Percentiles rank a stretch among this genome's conserved stretches.
These are phyloP conservation scores for Abrus pulchellus DNA, from an alignment of 306 rosid species.

Conservation along the genomic window DNA sequence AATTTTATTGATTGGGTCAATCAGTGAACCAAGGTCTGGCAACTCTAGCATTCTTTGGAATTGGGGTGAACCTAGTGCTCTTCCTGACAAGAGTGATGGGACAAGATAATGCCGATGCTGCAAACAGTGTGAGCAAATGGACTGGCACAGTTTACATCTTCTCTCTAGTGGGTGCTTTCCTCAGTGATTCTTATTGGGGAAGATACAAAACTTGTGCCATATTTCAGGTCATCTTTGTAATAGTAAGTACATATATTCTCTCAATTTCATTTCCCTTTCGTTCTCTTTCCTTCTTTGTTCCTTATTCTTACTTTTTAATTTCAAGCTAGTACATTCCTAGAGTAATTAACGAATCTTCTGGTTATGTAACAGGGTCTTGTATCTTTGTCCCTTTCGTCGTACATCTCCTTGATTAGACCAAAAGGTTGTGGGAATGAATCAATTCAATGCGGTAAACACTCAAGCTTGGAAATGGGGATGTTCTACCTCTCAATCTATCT, in stretches of 20 bases:
- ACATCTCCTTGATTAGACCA: slow-evolving; percentile 74
- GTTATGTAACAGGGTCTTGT: slow-evolving; percentile 71
- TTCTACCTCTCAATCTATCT: slow-evolving; percentile 72
- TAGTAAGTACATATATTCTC: slow-evolving; percentile 58
- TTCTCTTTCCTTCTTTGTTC: background rate
- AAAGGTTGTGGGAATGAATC: slow-evolving; percentile 79
- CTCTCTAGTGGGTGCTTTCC: slow-evolving; percentile 69
- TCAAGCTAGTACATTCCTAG: background rate
- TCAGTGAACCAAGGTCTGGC: slow-evolving; percentile 70
- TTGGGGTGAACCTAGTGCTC: slow-evolving; percentile 67
- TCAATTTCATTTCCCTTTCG: slow-evolving; percentile 1
- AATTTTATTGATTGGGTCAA: slow-evolving; percentile 28
- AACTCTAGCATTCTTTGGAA: slow-evolving; percentile 68
- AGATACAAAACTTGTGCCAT: slow-evolving; percentile 65
- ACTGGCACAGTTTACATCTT: slow-evolving; percentile 66
- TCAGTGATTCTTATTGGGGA: slow-evolving; percentile 73
- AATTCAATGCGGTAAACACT: slow-evolving; percentile 48
- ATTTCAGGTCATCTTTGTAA: slow-evolving; percentile 73
- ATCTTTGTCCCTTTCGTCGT: slow-evolving; percentile 73
- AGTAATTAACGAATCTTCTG: slow-evolving; percentile 13
- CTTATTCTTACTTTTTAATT: background rate
- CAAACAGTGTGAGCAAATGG: slow-evolving; percentile 67
- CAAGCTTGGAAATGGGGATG: slow-evolving; percentile 53
- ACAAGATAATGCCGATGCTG: slow-evolving; percentile 65
- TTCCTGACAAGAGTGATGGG: slow-evolving; percentile 64